Evolutionary conservation across 495 filamentous ascomycete genomes (phyloP).

Genomic region (Saxophila tyrrhenica): DNA sequence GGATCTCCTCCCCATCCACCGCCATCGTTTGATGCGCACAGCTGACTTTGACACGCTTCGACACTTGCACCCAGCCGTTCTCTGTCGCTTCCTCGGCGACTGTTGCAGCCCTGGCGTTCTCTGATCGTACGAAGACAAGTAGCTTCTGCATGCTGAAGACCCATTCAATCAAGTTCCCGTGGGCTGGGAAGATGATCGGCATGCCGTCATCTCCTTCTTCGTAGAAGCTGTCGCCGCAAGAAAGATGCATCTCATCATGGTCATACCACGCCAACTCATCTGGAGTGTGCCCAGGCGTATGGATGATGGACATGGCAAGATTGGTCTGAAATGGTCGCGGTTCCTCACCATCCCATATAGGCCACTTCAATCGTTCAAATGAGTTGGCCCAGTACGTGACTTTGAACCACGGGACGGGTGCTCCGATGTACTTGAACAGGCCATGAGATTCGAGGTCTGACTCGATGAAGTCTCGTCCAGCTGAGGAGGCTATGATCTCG

Average conservation of each 20-base stretch:
- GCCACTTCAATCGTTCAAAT: slow-evolving; percentile 18
- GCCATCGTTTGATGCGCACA: slow-evolving; percentile 11
- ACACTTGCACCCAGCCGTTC: slow-evolving; percentile 10
- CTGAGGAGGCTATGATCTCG: slow-evolving; percentile 26
- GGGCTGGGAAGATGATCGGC: slow-evolving; percentile 31
- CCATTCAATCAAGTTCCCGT: slow-evolving; percentile 19
- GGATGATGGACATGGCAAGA: slow-evolving; percentile 28
- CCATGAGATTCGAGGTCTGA: slow-evolving; percentile 27
- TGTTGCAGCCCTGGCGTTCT: slow-evolving; percentile 10
- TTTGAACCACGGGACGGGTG: slow-evolving; percentile 23
- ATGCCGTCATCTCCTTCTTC: slow-evolving; percentile 25
- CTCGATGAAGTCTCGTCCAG: slow-evolving; percentile 27
- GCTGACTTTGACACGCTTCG: slow-evolving; percentile 11
- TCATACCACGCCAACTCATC: slow-evolving; percentile 36
- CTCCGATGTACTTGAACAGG: slow-evolving; percentile 20
- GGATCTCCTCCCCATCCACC: slow-evolving; percentile 15
- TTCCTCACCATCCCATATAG: not conserved
- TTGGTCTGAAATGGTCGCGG: slow-evolving; percentile 1
- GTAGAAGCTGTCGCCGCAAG: slow-evolving; percentile 36
- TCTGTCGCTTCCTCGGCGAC: not conserved
- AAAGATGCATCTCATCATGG: slow-evolving; percentile 28
- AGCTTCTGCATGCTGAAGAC: slow-evolving; percentile 18
- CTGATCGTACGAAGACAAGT: slow-evolving; percentile 9
- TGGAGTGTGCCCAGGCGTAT: slow-evolving; percentile 35
- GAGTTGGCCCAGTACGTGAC: slow-evolving; percentile 30